These are phyloP conservation scores for Coelastrella sp. DNA, from an alignment of 139 green algal genomes.

Conservation along the genomic window DNA sequence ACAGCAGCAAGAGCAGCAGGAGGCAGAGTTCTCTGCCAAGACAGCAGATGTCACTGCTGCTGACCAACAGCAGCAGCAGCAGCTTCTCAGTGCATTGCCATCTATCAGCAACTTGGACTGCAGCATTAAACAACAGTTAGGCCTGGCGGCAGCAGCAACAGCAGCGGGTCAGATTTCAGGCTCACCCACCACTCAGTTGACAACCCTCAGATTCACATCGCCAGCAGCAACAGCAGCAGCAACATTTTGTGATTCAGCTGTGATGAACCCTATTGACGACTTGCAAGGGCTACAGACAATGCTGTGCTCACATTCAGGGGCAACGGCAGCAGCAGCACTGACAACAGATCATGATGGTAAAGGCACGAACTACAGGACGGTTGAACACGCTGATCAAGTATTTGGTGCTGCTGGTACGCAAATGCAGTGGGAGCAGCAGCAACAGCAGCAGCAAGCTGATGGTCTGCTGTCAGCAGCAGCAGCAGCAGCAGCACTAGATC, in stretches of 20 bases:
- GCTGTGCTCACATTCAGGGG: too few species aligned
- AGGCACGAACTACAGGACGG: too few species aligned
- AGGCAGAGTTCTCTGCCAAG: too few species aligned
- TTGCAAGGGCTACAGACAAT: too few species aligned
- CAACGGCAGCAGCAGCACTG: background rate
- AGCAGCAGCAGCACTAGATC: background rate
- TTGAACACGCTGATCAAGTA: too few species aligned
- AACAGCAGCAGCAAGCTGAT: background rate
- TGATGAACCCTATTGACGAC: background rate
- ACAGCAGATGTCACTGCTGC: background rate
- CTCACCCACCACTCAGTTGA: background rate
- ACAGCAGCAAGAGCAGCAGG: constrained; percentile 3
- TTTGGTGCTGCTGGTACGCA: too few species aligned
- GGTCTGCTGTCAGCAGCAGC: background rate
- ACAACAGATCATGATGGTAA: background rate
- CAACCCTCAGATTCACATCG: background rate
- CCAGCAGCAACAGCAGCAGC: background rate
- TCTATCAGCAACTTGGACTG: too few species aligned
- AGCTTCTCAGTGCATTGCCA: too few species aligned
- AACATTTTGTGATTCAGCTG: too few species aligned
- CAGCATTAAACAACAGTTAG: too few species aligned
- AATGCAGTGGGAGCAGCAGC: background rate
- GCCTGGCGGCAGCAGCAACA: background rate
- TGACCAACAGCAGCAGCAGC: background rate
- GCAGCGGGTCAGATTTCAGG: too few species aligned